Evolutionary conservation across 768 basidiomycete species (phyloP).

Genomic region (Imleria badia): DNA sequence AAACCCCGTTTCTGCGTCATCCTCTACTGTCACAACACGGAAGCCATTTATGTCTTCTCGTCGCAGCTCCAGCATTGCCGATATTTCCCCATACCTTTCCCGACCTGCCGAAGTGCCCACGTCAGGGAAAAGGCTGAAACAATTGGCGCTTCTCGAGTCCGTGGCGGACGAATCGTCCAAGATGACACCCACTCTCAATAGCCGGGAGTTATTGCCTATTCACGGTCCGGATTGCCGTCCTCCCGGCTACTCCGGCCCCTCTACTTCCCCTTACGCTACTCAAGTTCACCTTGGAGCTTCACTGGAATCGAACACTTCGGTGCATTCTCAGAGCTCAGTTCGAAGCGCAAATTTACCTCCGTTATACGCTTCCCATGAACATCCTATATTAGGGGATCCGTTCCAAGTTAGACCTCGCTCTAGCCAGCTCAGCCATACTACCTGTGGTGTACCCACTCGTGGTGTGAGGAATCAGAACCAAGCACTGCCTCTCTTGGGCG

Average conservation of each 20-base stretch:
- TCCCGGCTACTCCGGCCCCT: conserved; percentile 15
- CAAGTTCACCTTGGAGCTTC: conserved; percentile 28
- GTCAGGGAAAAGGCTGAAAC: conserved; percentile 64
- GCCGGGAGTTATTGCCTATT: conserved; percentile 23
- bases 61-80: conserved; percentile 51
- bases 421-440: conserved; percentile 44
- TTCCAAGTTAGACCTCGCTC: conserved; percentile 50
- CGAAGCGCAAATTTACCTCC: conserved; percentile 5
- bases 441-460: conserved; percentile 10
- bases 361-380: conserved; percentile 6
- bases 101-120: conserved; percentile 52
- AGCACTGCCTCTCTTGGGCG: conserved; percentile 9
- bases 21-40: conserved; percentile 16
- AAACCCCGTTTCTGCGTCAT: conserved; percentile 7
- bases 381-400: conserved; percentile 23
- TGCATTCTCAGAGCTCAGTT: conserved; percentile 5
- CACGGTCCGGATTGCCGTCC: not conserved
- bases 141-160: conserved; percentile 67
- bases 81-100: conserved; percentile 69
- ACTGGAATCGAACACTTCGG: conserved; percentile 34
- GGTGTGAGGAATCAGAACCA: conserved; percentile 17
- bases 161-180: conserved; percentile 73
- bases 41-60: conserved; percentile 29
- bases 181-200: conserved; percentile 46
- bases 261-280: conserved; percentile 21